Base-by-base conservation (phyloP, 768 basidiomycete genomes). In the Boletus huronensis region DNA sequence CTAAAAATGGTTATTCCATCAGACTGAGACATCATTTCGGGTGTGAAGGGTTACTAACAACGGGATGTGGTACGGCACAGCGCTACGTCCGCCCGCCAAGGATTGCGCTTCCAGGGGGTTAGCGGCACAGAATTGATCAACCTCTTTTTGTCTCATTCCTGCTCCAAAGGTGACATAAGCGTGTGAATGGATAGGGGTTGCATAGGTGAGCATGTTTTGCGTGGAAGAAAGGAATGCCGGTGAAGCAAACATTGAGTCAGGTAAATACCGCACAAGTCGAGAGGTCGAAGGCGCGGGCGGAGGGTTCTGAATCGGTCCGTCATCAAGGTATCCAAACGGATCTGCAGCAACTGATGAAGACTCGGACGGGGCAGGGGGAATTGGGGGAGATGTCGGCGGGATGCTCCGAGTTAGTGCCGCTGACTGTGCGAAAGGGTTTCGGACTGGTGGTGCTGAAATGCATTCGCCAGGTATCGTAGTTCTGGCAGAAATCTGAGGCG, bases 141-240 rank as follows among this genome's bases (percentile, higher is more conserved):
- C 77, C 56, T 92, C 84, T 66, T 92, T 93, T 69, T 94, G 91
- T 28, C 82, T 76, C 75, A 84, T 84, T 3, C 93, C 93, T 6
- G 93, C 85, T 21, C 92, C 92, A 61, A 95, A 91, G 1, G 92
- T 89, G 10, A 94, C 85, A 66, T 83, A 93, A 34, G 87, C 88
- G 50, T 88, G 82, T 3, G 84, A 71, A 65, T 91, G 76, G 32
- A 86, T 75, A 28, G 89, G 82, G 47, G 79, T 78, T 6, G 80
- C 77, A 21, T 81, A 79, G 2, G 77, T 73, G 14, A 77, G 74
- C 55, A 80, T 69, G 36, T 74, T 72, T 40, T 74, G 66, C 57
- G 45, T 71, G 55, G 62, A 77, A 60, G 59, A 57, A 48, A 68
- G 72, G 26, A 76, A 67, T 31, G 61, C 59, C 6, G 69, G 66